These are phyloP conservation scores for Trypanosomatidae sp. DNA, from an alignment of 208 protist species.

Conservation along the genomic window DNA sequence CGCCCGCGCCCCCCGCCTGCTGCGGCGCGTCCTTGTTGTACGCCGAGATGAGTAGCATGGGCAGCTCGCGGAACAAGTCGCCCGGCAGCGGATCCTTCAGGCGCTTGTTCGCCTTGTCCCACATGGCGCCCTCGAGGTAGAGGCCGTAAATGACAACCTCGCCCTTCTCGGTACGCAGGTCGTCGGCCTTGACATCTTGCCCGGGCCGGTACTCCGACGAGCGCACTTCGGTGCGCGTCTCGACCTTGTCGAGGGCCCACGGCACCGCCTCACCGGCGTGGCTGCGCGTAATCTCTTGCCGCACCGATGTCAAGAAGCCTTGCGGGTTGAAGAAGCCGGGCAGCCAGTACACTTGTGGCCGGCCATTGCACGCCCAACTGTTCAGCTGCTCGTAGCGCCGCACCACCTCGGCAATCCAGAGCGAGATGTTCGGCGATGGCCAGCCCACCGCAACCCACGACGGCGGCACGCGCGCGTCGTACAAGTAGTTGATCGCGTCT, in stretches of 20 bases:
- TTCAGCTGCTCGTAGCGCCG: conserved; percentile 92
- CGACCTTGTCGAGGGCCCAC: conserved; percentile 97
- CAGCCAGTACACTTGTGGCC: conserved; percentile 93
- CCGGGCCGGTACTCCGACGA: conserved; percentile 83
- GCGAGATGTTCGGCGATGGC: conserved; percentile 91
- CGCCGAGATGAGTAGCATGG: conserved; percentile 93
- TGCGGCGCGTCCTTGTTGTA: conserved; percentile 79
- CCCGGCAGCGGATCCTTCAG: conserved; percentile 91
- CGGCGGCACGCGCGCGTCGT: conserved; percentile 93
- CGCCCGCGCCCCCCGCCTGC: conserved; percentile 18
- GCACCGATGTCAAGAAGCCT: conserved; percentile 97
- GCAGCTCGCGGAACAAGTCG: conserved; percentile 91
- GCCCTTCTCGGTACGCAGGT: conserved; percentile 85
- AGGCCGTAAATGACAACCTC: conserved; percentile 97
- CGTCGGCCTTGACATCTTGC: conserved; percentile 87
- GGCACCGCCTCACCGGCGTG: conserved; percentile 79
- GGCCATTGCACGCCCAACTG: conserved; percentile 85
- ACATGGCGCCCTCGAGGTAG: conserved; percentile 95
- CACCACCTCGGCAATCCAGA: conserved; percentile 95
- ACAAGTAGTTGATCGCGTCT: conserved; percentile 91
- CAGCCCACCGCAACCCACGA: conserved; percentile 93
- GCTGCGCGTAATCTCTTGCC: conserved; percentile 93
- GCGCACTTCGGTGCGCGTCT: conserved; percentile 90
- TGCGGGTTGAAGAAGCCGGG: conserved; percentile 99
- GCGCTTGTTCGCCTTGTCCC: conserved; percentile 90